Base-by-base conservation (phyloP, 192 early-diverging fungal genomes). In the Coemansia sp. region DNA sequence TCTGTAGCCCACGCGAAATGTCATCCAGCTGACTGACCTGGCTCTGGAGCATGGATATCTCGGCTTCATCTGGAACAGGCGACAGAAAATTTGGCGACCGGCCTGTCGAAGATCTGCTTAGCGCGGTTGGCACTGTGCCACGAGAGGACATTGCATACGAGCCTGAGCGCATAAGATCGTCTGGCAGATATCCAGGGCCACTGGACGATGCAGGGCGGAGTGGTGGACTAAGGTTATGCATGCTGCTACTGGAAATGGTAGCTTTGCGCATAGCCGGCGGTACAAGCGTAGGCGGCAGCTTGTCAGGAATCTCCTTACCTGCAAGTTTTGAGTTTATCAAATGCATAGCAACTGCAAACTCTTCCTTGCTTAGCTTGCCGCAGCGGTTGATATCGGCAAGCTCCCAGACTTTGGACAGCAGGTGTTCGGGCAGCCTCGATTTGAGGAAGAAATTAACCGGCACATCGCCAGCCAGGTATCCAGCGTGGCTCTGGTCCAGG, bases 341-440 rank as follows among this genome's bases (percentile, higher is more conserved):
- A 59, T 91, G 82, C 91, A 94, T 91, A 5, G 92, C 90, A 11
- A 94, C 88, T 2, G 89, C 88, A 78, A 93, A 94, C 75, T 92
- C 89, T 36, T 93, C 88, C 41, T 84, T 76, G 40, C 78, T 85
- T 15, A 93, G 80, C 39, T 72, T 76, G 1, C 91, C 90, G 51
- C 79, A 77, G 65, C 85, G 84, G 16, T 76, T 81, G 40, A 84
- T 87, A 66, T 92, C 89, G 0, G 90, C 82, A 56, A 94, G 81
- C 48, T 92, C 90, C 90, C 94, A 96, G 54, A 96, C 90, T 55
- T 88, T 84, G 18, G 92, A 93, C 55, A 96, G 73, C 1, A 76
- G 84, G 1, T 79, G 59, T 37, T 88, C 85, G 0, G 90, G 83
- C 47, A 96, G 78, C 55, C 89, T 87, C 5, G 93, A 93, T 66